Base-by-base conservation (phyloP, 2,329 filamentous ascomycete species). In the Alternaria brassicae region DNA sequence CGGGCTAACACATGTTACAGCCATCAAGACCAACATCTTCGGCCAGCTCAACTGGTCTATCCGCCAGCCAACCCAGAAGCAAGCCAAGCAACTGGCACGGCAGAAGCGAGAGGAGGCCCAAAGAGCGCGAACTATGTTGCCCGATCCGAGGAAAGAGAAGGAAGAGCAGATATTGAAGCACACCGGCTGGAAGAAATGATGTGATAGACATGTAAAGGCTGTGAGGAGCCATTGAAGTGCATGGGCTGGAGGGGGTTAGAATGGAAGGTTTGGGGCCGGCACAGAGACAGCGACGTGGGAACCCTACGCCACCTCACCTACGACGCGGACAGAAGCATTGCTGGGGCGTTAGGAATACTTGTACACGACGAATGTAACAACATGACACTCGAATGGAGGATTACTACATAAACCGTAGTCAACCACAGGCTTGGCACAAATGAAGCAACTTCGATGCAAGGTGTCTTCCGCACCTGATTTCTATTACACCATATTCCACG, bases 1-100 rank as follows among this genome's bases (percentile, higher is more conserved):
- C 47, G 48, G 39, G 55, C 66, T 69, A 51, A 69, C 53, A 52
- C 6, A 4, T 27, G 13, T 23, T 19, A 37, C 57, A 76, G 74
- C 72, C 19, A 76, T 76, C 63, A 76, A 74, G 61, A 72, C 70
- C 57, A 72, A 69, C 61, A 71, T 76, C 56, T 77, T 77, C 57
- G 68, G 68, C 30, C 64, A 69, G 44, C 45, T 68, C 37, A 69
- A 69, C 53, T 73, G 70, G 70, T 62, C 68, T 9, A 61, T 70
- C 13, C 69, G 69, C 23, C 52, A 65, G 32, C 71, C 68, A 0
- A 73, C 73, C 15, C 58, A 64, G 21, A 76, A 76, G 61, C 68
- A 74, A 52, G 53, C 50, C 47, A 76, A 74, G 67, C 71, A 74
- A 30, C 45, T 66, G 59, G 60, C 60, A 34, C 66, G 69, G 25